Base-by-base conservation (phyloP, 495 filamentous ascomycete species). In the Clohesyomyces aquaticus region DNA sequence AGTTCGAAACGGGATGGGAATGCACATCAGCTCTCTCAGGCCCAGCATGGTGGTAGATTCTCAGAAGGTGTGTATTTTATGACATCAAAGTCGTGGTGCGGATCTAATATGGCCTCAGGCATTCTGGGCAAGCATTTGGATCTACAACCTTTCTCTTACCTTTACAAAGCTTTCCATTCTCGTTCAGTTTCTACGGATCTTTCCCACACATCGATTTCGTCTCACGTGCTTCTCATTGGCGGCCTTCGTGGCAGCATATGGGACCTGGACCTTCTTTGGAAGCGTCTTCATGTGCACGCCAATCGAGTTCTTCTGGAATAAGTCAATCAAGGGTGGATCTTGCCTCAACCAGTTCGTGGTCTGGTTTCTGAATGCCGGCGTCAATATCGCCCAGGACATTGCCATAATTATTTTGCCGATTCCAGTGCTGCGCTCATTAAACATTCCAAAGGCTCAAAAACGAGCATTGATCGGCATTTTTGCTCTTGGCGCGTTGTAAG, bases 381-480 rank as follows among this genome's bases (percentile, higher is more conserved):
- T 81, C 18, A 84, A 84, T 70, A 81, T 85, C 47, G 55, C 77
- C 19, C 78, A 77, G 50, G 82, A 85, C 63, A 47, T 82, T 38
- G 71, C 76, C 26, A 70, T 83, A 38, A 76, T 82, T 28, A 22
- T 74, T 16, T 53, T 77, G 9, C 75, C 75, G 1, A 60, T 77
- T 28, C 70, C 65, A 1, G 52, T 70, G 2, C 26, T 77, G 4
- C 63, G 61, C 16, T 12, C 45, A 2, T 60, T 77, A n/a, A 55
- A 72, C 11, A 61, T 75, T 14, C 64, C 68, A 3, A 54, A 43
- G 22, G 51, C 48, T n/a, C 72, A 72, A 25, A 73, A 73, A 45
- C 19, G 42, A 42, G 66, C 62, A 9, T 50, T 77, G 9, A 67
- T 73, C 38, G 21, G 60, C 19, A 55, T 77, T 25, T 77, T 77